Evolutionary conservation across 2,329 filamentous ascomycete genomes (phyloP).

Genomic region (Stagonosporopsis cucurbitacearum): DNA sequence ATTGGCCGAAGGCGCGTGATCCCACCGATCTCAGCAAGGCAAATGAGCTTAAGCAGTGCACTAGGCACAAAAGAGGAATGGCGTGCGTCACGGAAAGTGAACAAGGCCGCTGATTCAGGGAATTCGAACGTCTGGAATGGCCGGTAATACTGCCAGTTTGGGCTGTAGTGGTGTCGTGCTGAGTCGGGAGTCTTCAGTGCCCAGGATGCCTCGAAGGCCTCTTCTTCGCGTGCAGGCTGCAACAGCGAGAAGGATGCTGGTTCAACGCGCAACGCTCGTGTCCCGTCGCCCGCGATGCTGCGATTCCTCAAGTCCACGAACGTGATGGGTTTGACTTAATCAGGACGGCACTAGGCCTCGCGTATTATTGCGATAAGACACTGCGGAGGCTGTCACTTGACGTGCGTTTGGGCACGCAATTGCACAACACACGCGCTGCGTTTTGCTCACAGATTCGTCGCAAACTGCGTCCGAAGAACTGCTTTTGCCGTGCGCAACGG

Average conservation of each 20-base stretch:
- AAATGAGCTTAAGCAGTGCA: conserved; percentile 41
- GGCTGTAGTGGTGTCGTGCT: conserved; percentile 37
- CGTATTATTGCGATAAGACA: conserved; percentile 42
- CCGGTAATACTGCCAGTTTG: conserved; percentile 44
- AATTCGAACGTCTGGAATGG: conserved; percentile 31
- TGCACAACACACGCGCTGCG: conserved; percentile 36
- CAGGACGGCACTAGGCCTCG: conserved; percentile 40
- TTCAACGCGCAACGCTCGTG: conserved; percentile 33
- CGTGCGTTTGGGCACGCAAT: conserved; percentile 42
- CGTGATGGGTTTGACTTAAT: conserved; percentile 38
- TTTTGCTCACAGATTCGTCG: conserved; percentile 19
- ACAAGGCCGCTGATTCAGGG: conserved; percentile 34
- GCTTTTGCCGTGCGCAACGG: conserved; percentile 32
- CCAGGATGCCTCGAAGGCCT: conserved; percentile 21
- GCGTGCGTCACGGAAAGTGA: conserved; percentile 38
- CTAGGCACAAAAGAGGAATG: conserved; percentile 44
- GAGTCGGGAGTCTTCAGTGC: conserved; percentile 31
- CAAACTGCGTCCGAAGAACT: conserved; percentile 29
- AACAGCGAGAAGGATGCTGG: conserved; percentile 28
- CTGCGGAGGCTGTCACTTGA: conserved; percentile 47
- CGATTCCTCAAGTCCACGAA: conserved; percentile 38
- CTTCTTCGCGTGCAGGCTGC: conserved; percentile 21
- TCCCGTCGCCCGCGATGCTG: conserved; percentile 37
- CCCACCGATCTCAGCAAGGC: conserved; percentile 32
- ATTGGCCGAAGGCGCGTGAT: conserved; percentile 33